Percentiles rank a stretch among this genome's conserved stretches.
Evolutionary conservation across 2,329 filamentous ascomycete genomes (phyloP).

Genomic region (Cryoendolithus antarcticus): DNA sequence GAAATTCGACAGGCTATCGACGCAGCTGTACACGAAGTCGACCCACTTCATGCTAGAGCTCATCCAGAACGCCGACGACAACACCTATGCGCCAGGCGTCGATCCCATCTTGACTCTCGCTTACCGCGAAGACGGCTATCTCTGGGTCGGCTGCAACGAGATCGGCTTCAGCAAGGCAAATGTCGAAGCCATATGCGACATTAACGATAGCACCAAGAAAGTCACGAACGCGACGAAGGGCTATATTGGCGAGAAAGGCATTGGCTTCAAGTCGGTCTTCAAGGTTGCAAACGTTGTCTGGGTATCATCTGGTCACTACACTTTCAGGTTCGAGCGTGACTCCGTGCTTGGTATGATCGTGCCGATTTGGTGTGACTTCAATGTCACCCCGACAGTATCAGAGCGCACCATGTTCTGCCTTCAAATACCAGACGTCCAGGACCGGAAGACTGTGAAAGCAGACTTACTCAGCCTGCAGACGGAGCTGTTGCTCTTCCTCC

Average conservation of each 20-base stretch:
- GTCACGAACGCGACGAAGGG: constrained; percentile 19
- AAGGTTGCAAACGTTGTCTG: constrained; percentile 33
- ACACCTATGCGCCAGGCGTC: constrained; percentile 22
- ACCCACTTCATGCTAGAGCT: constrained; percentile 41
- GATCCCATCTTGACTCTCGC: constrained; percentile 19
- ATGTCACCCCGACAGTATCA: too few relatives aligned
- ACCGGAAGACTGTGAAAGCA: too few relatives aligned
- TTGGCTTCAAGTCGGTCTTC: constrained; percentile 42
- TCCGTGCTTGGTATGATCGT: too few relatives aligned
- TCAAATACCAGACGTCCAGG: too few relatives aligned
- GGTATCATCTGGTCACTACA: constrained; percentile 33
- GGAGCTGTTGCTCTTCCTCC: too few relatives aligned
- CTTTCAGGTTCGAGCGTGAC: constrained; percentile 23
- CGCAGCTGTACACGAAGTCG: constrained; percentile 22
- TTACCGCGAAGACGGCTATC: constrained; percentile 11
- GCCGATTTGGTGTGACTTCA: too few relatives aligned
- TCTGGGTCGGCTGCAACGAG: constrained; percentile 37
- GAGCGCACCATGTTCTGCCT: too few relatives aligned
- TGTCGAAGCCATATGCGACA: constrained; percentile 34
- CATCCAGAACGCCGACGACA: constrained; percentile 45
- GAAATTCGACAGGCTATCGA: too few relatives aligned
- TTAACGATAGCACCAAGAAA: constrained; percentile 36
- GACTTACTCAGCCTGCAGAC: too few relatives aligned
- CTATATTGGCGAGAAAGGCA: constrained; percentile 41
- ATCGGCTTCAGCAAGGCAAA: constrained; percentile 33